Base-by-base conservation (phyloP, 257 asterid genomes). In the Osmanthus fragrans region DNA sequence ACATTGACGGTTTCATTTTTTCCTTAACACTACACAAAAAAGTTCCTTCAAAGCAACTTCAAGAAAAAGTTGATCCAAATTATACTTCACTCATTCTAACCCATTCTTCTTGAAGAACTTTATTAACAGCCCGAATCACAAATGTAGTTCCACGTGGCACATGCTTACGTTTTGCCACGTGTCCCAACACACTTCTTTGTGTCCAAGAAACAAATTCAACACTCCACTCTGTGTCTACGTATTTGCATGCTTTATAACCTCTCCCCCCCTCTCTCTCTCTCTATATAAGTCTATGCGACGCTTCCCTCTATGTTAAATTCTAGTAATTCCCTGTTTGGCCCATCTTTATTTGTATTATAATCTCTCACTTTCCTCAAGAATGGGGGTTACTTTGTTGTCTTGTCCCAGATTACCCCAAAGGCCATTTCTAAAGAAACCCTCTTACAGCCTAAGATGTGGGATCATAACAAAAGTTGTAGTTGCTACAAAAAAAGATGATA, bases 341-440 rank as follows among this genome's bases (percentile, higher is more conserved):
- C 25, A 3, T 5, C n/a, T 21, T 54, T 5, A 5, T 21, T 42
- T 54, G 10, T 25, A 19, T 5, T 21, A 54, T 54, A 54, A 54
- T 16, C 12, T 4, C 66, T 65, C 45, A 36, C 7, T 36, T 16
- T 15, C 67, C 4, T 13, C n/a, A 64, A 58, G 58, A 42, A 87
- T 87, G 90, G 77, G 79, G 19, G 39, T 87, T 66, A 78, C 84
- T 5, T 71, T 69, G 34, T 10, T 60, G 67, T 40, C 85, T 0
- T 64, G n/a, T 33, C 85, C 78, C 10, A 79, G 30, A 18, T 36
- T 79, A 45, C 83, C 83, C 71, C 70, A 10, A 13, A 78, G 19
- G n/a, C 39, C 40, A 60, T 45, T 27, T n/a, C 32, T 39, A 4
- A 19, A 7, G 15, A 73, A 70, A 27, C 71, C 56, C 36, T 76